Base-by-base conservation (phyloP, 306 rosid genomes). In the Parietaria judaica region DNA sequence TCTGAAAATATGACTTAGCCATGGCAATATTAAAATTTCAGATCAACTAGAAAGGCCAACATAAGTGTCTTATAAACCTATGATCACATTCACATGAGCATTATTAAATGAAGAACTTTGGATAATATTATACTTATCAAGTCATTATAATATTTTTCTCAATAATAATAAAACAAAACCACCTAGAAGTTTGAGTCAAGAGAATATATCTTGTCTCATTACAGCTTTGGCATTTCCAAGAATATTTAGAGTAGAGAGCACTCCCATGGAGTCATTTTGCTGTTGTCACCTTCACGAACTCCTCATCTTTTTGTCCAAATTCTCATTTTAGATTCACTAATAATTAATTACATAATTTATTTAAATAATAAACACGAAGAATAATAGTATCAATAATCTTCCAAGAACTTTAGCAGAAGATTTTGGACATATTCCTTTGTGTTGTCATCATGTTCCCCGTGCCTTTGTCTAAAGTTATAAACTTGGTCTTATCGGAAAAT, bases 231-330 rank as follows among this genome's bases (percentile, higher is more conserved):
- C 60, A 44, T 41, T 44, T 51, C 61, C 23, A 60, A 51, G 54
- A 45, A 36, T 9, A n/a, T n/a, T n/a, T 23, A 16, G 8, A 45
- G 16, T 43, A 47, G 56, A 15, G 56, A 15, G 43, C 17, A 8
- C 43, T 62, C 14, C 12, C 8, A 3, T 48, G 3, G 35, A 53
- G 58, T 69, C 43, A 14, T 52, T 11, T 3, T 1, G 60, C 43
- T 58, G n/a, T 70, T 46, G 63, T 62, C 68, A 47, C 41, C 55
- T 46, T 61, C 54, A 54, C 44, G 35, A 45, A 36, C 37, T 17
- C 61, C 4, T 51, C 7, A 11, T 62, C 62, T 31, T 45, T 14
- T 70, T 55, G 58, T 70, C 68, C 46, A 70, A 68, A 46, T 47
- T 35, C 66, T 48, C 13, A 15, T 31, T 31, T 62, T 62, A 48